Evolutionary conservation across 2,329 filamentous ascomycete species (phyloP).

Genomic region (Botrytis paeoniae): DNA sequence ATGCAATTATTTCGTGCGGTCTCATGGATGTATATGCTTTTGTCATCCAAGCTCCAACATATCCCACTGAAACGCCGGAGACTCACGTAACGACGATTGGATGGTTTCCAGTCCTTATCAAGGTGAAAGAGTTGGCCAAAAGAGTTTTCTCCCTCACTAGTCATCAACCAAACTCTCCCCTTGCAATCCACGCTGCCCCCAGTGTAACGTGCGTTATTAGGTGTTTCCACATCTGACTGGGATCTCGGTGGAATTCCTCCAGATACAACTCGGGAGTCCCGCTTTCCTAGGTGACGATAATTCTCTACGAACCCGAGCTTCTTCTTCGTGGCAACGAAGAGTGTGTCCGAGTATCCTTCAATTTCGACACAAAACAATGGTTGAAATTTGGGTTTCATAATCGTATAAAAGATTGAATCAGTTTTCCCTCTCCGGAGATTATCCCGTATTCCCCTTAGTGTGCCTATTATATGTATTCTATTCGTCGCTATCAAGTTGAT

Average conservation of each 20-base stretch:
- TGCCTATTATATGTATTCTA: neutral
- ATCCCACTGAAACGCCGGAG: neutral
- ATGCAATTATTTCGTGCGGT: neutral
- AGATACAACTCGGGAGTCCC: neutral
- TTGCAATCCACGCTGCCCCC: neutral
- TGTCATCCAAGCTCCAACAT: neutral
- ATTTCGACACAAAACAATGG: neutral
- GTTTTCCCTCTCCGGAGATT: rapidly evolving
- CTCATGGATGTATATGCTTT: neutral
- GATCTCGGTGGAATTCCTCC: neutral
- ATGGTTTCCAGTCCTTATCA: neutral
- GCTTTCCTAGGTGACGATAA: neutral
- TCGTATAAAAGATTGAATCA: neutral
- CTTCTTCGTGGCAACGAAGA: neutral
- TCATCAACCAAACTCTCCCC: neutral
- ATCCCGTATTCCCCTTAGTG: neutral
- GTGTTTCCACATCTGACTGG: neutral
- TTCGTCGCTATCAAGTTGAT: neutral
- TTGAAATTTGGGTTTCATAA: neutral
- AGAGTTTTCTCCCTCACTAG: neutral
- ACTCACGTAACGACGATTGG: neutral
- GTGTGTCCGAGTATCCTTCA: neutral
- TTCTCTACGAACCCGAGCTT: neutral
- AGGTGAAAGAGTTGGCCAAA: neutral
- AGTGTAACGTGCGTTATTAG: neutral